Base-by-base conservation (phyloP, 2,329 filamentous ascomycete species). In the Colletotrichum gigasporum region DNA sequence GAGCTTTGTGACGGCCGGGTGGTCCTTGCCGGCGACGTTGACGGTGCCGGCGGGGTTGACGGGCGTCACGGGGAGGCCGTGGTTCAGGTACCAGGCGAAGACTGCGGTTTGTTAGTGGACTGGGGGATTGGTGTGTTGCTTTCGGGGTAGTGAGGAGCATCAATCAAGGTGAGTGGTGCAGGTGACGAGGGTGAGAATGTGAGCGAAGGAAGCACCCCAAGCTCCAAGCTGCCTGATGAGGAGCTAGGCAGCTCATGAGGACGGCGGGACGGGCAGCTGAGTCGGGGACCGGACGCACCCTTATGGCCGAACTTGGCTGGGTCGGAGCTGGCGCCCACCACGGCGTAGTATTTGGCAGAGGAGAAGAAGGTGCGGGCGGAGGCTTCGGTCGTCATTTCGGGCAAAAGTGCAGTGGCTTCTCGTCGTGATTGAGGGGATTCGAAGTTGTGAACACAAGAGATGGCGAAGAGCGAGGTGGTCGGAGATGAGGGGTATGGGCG, bases 251-350 rank as follows among this genome's bases (percentile, higher is more conserved):
- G 26, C 30, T 47, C 14, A 14, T 10, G 24, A 6, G 12, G 42
- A 41, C 34, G 32, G 30, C 11, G 18, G 45, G 30, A 42, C 22
- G 37, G n/a, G n/a, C n/a, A n/a, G n/a, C n/a, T 34, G 18, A 39
- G 16, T n/a, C 51, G 37, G 44, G 22, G 28, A 24, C n/a, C 18
- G 30, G 35, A 73, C 81, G 62, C 77, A 94, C 94, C 89, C 82
- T 93, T 94, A 78, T 97, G 91, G 22, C 96, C 95, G 73, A 91
- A 97, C 77, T 97, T 97, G 74, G 84, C 82, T 39, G 91, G 83
- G 78, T 97, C 93, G 54, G 91, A 92, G 75, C 91, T 95, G 35
- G 95, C 95, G 71, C 95, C 95, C 18, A 94, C 93, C 26, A 97
- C 95, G 63, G 95, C 94, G 76, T 95, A 97, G 69, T 86, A 83